These are phyloP conservation scores for Limnanthes douglasii DNA, from an alignment of 345 rosid species.

Conservation along the genomic window DNA sequence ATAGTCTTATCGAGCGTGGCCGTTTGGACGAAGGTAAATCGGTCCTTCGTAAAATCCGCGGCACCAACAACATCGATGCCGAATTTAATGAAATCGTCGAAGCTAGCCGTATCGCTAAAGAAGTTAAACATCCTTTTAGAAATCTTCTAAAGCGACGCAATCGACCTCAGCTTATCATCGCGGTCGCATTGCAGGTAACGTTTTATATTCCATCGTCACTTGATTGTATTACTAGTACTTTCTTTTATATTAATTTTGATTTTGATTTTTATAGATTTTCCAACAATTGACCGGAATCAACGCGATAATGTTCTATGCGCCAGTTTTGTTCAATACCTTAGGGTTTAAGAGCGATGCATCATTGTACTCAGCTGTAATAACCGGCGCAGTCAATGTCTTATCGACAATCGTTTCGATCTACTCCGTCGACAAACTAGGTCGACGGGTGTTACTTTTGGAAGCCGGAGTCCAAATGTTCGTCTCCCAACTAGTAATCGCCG, in stretches of 20 bases:
- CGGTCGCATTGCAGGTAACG: slow-evolving; percentile 66
- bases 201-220: not conserved
- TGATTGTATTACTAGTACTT: not conserved
- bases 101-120: slow-evolving; percentile 76
- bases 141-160: slow-evolving; percentile 64
- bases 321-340: slow-evolving; percentile 62
- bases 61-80: slow-evolving; percentile 69
- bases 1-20: slow-evolving; percentile 84
- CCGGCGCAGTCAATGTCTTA: slow-evolving; percentile 80
- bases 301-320: slow-evolving; percentile 96
- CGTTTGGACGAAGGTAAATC: slow-evolving; percentile 76
- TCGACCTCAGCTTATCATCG: slow-evolving; percentile 66
- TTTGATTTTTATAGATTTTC: slow-evolving; percentile 28
- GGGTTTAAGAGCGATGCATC: slow-evolving; percentile 71
- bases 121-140: slow-evolving; percentile 83
- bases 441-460: slow-evolving; percentile 62
- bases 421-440: slow-evolving; percentile 77
- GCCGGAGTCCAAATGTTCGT: slow-evolving; percentile 93
- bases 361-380: slow-evolving; percentile 89
- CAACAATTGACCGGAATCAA: slow-evolving; percentile 93
- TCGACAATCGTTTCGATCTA: slow-evolving; percentile 79
- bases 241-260: not conserved
- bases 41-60: slow-evolving; percentile 63
- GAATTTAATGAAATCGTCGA: slow-evolving; percentile 79
- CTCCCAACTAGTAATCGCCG: slow-evolving; percentile 57